These are phyloP conservation scores for Arthrobotrys iridis DNA, from an alignment of 2,329 filamentous ascomycete species.

Conservation along the genomic window DNA sequence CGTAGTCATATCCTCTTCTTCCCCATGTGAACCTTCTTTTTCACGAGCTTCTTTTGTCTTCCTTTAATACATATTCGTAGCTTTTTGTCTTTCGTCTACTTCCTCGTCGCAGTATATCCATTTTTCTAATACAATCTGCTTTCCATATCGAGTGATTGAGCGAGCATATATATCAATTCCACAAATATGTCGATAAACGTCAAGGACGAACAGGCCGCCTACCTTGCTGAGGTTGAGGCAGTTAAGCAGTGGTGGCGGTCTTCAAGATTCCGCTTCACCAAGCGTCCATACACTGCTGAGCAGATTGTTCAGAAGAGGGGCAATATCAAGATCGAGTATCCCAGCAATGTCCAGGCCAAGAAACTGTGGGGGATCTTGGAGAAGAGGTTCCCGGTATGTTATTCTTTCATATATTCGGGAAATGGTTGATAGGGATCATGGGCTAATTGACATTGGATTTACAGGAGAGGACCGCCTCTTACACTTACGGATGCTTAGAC, in stretches of 20 bases:
- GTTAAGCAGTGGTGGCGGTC: conserved; percentile 96
- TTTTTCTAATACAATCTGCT: background rate
- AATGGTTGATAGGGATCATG: background rate
- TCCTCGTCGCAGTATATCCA: background rate
- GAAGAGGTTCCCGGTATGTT: conserved; percentile 78
- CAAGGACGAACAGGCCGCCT: conserved; percentile 62
- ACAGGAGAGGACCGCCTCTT: conserved; percentile 70
- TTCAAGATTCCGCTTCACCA: conserved; percentile 90
- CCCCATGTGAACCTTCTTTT: conserved; percentile 34
- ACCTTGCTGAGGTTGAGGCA: conserved; percentile 81
- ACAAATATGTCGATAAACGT: conserved; percentile 49
- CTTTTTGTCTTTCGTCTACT: background rate
- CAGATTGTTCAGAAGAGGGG: conserved; percentile 96
- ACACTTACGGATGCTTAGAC: conserved; percentile 96
- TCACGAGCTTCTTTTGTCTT: conserved; percentile 34
- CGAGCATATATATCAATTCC: conserved; percentile 5
- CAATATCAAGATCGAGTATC: conserved; percentile 87
- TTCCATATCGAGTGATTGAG: background rate
- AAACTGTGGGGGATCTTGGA: conserved; percentile 95
- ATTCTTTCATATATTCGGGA: background rate
- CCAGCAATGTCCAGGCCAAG: conserved; percentile 87
- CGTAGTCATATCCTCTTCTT: no score
- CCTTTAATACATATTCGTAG: conserved; percentile 11
- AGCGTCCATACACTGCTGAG: conserved; percentile 91
- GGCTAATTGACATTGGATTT: background rate